Evolutionary conservation across 2,329 filamentous ascomycete genomes (phyloP).

Genomic region (Cladosporium colombiae): DNA sequence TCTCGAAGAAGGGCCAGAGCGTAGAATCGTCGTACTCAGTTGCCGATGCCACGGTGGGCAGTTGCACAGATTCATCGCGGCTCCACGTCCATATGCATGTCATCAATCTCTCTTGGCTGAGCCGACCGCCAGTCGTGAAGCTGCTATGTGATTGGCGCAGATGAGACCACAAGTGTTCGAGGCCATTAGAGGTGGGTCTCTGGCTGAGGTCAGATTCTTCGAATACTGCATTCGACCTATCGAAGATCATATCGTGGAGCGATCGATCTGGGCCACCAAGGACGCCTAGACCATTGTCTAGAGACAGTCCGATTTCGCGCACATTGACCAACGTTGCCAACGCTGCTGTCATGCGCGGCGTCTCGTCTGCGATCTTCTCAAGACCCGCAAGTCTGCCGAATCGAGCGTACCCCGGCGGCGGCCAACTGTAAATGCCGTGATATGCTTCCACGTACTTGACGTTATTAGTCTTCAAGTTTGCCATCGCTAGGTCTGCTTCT

Average conservation of each 20-base stretch:
- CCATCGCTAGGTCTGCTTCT: slow-evolving; percentile 51
- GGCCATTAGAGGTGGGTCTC: slow-evolving; percentile 27
- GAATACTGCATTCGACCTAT: slow-evolving; percentile 49
- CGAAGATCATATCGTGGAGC: slow-evolving; percentile 49
- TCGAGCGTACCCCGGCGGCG: slow-evolving; percentile 58
- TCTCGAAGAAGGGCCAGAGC: slow-evolving; percentile 27
- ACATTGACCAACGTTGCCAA: slow-evolving; percentile 59
- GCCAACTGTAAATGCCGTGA: slow-evolving; percentile 68
- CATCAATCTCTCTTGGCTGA: neutral
- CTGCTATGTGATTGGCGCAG: slow-evolving; percentile 29
- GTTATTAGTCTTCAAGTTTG: slow-evolving; percentile 55
- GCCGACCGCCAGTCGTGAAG: slow-evolving; percentile 7
- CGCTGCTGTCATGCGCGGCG: slow-evolving; percentile 60
- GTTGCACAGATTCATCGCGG: neutral
- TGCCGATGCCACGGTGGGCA: slow-evolving; percentile 1
- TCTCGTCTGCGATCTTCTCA: slow-evolving; percentile 65
- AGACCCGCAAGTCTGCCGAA: slow-evolving; percentile 61
- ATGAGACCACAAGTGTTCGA: slow-evolving; percentile 30
- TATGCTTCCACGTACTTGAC: slow-evolving; percentile 59
- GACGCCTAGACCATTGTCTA: slow-evolving; percentile 69
- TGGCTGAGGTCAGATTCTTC: slow-evolving; percentile 33
- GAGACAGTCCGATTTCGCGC: slow-evolving; percentile 65
- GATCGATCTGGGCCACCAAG: slow-evolving; percentile 62
- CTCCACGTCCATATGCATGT: neutral
- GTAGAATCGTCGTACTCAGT: slow-evolving; percentile 24